Conservation (phyloP, 2,329 filamentous ascomycete species). For the Neopestalotiopsis sp. region DNA sequence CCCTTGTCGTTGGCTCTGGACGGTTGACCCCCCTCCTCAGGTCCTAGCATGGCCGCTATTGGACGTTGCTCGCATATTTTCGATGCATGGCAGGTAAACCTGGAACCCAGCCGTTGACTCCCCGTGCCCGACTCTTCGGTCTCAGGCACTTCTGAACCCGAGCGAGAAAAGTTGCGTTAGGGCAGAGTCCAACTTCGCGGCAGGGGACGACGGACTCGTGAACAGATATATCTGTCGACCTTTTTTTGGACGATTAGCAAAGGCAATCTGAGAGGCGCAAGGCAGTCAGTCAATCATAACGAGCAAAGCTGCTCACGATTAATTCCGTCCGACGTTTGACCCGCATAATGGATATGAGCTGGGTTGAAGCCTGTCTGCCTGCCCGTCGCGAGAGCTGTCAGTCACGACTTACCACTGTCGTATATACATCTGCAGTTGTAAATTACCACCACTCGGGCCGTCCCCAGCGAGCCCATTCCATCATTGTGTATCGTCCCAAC, state of each 20-base stretch:
- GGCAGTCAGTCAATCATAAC: neutral
- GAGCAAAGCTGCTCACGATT: neutral
- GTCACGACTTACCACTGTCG: neutral
- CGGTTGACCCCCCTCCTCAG: neutral
- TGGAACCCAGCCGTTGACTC: constrained; percentile 14
- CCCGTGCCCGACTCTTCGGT: constrained; percentile 6
- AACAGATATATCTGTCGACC: neutral
- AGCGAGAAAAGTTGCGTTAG: neutral
- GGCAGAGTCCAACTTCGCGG: neutral
- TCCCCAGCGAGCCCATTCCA: neutral
- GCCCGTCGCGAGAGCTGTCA: neutral
- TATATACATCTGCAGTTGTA: neutral
- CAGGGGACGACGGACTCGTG: neutral
- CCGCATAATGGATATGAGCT: neutral
- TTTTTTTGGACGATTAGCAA: neutral
- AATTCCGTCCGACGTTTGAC: neutral
- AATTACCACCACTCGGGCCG: neutral
- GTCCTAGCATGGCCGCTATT: constrained; percentile 1
- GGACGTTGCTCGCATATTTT: neutral
- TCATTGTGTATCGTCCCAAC: neutral
- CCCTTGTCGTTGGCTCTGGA: neutral
- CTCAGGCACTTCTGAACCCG: neutral
- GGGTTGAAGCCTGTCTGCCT: neutral
- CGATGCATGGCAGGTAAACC: constrained; percentile 8
- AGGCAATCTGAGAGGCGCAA: neutral